Evolutionary conservation across 2,329 filamentous ascomycete genomes (phyloP), one percentile per base, ranked within the genome.

Genomic region (Elsinoe fawcettii): DNA sequence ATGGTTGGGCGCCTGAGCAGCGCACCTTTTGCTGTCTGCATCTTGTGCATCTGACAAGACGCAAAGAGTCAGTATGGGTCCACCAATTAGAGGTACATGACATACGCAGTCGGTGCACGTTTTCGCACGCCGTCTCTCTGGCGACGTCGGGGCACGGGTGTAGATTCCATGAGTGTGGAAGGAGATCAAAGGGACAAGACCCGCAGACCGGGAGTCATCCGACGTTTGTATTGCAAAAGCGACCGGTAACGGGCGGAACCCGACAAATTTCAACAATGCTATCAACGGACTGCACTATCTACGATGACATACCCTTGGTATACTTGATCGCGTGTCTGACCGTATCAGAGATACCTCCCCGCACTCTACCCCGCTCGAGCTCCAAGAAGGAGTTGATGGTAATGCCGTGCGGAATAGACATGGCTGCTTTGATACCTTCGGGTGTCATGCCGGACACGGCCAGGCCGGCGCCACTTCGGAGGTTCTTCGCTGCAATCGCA

Each of bases 21-120:
- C 70, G 72, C 59, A 75, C 73, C 62, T 75, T 75, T 55, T 74
- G 73, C 53, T 69, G 67, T 30, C 74, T 72, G 58, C 74, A 76
- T 60, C 73, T 67, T 46, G 65, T 65, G 59, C 74, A 75, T 41
- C 74, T 75, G 57, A 3, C 11, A 3, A 51, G 30, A 12, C 30
- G 12, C 30, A 22, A 34, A 12, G 18, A 51, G 47, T 51, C 27
- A 37, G 30, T 6, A 6, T 2, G 2, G 14, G 16, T 3, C 6
- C 8, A 34, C 20, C 3, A 6, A n/a, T 2, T 16, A 3, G 9
- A 12, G 5, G 2, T 2, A 3, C 25, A 37, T 20, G 47, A 51
- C 47, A 5, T 51, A 51, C 47, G 47, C 47, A 22, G 18, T 51
- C 4, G 47, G 32, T 3, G 47, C 32, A 5, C 47, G 18, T 34